Evolutionary conservation across 495 filamentous ascomycete genomes (phyloP).

Genomic region (Jackrogersella minutella): DNA sequence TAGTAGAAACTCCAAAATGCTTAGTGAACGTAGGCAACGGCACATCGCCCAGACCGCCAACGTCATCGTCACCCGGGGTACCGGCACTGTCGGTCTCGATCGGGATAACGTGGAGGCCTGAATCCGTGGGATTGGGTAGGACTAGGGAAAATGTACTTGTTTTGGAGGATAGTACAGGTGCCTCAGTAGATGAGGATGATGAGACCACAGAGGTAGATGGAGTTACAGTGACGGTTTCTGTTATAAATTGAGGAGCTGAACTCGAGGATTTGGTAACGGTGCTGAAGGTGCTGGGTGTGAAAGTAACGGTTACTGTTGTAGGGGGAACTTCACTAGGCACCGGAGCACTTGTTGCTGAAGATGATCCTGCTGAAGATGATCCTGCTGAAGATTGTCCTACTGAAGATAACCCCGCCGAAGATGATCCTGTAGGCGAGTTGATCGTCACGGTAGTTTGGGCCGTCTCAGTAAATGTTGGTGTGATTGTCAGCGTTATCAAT

Average conservation of each 20-base stretch:
- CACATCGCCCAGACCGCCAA: not conserved
- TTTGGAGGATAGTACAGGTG: not conserved
- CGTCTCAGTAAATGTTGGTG: conserved; percentile 31
- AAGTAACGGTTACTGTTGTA: conserved; percentile 34
- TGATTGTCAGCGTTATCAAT: conserved; percentile 24
- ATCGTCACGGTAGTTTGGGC: conserved; percentile 27
- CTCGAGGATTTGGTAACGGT: conserved; percentile 25
- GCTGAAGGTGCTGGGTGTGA: conserved; percentile 27
- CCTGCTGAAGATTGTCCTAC: not conserved
- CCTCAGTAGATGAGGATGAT: not conserved
- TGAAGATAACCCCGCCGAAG: not conserved
- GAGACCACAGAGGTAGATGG: conserved; percentile 3
- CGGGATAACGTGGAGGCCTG: conserved; percentile 29
- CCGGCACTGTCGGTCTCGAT: conserved; percentile 13
- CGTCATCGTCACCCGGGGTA: not conserved
- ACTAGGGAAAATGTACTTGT: not conserved
- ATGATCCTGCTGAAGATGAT: not conserved
- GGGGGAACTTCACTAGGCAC: conserved; percentile 7
- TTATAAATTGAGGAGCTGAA: conserved; percentile 17
- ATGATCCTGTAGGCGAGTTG: conserved; percentile 1
- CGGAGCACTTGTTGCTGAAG: not conserved
- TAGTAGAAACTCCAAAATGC: not conserved
- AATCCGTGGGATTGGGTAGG: conserved; percentile 15
- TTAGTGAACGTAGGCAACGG: conserved; percentile 10
- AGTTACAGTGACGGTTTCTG: conserved; percentile 31